Base-by-base conservation (phyloP, 2,329 filamentous ascomycete species). In the Didymella exigua region DNA sequence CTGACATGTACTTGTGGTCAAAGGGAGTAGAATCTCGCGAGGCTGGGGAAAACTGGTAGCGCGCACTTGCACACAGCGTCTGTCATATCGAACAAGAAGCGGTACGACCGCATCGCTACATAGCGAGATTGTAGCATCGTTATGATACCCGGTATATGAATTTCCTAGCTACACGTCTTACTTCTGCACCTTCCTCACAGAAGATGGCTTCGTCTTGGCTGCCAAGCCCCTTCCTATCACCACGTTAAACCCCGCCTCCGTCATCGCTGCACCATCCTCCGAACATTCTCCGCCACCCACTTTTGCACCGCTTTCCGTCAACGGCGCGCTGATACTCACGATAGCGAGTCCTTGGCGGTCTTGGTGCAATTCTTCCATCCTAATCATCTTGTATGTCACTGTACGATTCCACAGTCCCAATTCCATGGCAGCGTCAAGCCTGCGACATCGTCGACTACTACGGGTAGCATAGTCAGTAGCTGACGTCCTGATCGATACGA, bases 31-130 rank as follows among this genome's bases (percentile, higher is more conserved):
- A n/a, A n/a, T n/a, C n/a, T n/a, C n/a, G n/a, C n/a, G n/a, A n/a
- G n/a, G n/a, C n/a, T n/a, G n/a, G n/a, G n/a, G n/a, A n/a, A n/a
- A n/a, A n/a, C n/a, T n/a, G n/a, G n/a, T n/a, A n/a, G n/a, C n/a
- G n/a, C n/a, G 30, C 83, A 87, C 63, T 77, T 89, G 54, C 82
- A 86, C 61, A 87, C 84, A 2, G 78, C 78, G 13, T 86, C 84
- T 1, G 74, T 80, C 23, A 82, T 86, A 56, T 83, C 89, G 71
- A 88, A 88, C 68, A 79, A 82, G 23, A 79, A 84, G 36, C 76
- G 89, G 3, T 84, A 84, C 31, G 80, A 83, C 21, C 86, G 84
- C 66, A 74, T 87, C 16, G 79, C 81, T 1, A 82, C 79, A 46
- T 81, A 86, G 13, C 13, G 27, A 7, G 5, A 29, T 29, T 8